Base-by-base conservation (phyloP, 257 asterid genomes). In the Petunia axillaris region DNA sequence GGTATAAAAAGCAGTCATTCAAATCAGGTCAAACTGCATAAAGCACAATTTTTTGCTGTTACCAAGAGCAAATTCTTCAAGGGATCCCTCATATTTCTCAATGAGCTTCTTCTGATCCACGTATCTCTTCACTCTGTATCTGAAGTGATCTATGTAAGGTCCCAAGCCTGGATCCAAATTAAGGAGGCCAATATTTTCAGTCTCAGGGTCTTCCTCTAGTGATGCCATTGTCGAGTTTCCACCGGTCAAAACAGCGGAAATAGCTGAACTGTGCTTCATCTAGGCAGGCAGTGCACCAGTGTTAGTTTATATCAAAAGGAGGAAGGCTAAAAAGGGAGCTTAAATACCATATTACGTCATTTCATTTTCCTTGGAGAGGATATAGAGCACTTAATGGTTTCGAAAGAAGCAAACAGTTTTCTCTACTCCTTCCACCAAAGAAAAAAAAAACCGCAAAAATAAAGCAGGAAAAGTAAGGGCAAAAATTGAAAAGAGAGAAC, bases 51-150 rank as follows among this genome's bases (percentile, higher is more conserved):
- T 38, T 84, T 54, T 82, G 68, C 78, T 82, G 73, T 91, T 92
- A 95, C 99, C 98, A 87, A 81, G 92, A 75, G 98, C 88, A 73
- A 95, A 95, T 83, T 92, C 92, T 83, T 89, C 95, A 54, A 95
- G 93, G 87, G 92, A 84, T 82, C 89, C 90, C 85, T 95, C 99
- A 84, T 92, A 80, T 70, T 86, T 87, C 78, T 90, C 95, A 74
- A 93, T 90, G 80, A 95, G 96, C 83, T 58, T 80, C 85, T 88
- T 91, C 81, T 89, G 96, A 57, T 95, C 96, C 4, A 66, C 35
- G 76, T 89, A 94, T 85, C 87, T 91, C 89, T 78, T 86, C 81
- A 92, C 81, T 88, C 92, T 90, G 82, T 88, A 87, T 53, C 81
- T 85, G 82, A 95, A 93, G 90, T 95, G 99, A 82, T 91, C 97